Evolutionary conservation across 371 early-diverging fungal genomes (phyloP).

Genomic region (Fennellomyces sp.): DNA sequence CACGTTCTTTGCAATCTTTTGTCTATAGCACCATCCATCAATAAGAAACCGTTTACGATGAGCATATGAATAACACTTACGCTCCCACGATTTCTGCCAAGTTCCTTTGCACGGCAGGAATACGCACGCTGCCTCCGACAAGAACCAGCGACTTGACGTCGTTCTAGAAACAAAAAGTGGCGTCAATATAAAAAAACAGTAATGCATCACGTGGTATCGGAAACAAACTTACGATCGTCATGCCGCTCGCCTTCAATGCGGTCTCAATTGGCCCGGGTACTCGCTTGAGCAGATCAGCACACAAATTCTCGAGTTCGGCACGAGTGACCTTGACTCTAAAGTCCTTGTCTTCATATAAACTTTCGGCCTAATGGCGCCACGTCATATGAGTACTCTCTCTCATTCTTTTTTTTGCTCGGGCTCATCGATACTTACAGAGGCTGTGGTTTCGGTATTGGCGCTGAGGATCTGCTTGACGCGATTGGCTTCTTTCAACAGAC

Average conservation of each 20-base stretch:
- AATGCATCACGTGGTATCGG: not conserved
- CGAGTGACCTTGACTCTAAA: slow-evolving; percentile 82
- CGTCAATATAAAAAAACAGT: not conserved
- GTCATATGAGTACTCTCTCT: no score
- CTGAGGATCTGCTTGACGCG: slow-evolving; percentile 95
- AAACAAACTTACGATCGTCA: slow-evolving; percentile 60
- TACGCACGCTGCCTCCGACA: slow-evolving; percentile 94
- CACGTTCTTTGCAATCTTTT: slow-evolving; percentile 90
- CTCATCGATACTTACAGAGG: slow-evolving; percentile 76
- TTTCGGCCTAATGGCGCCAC: slow-evolving; percentile 67
- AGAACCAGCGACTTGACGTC: slow-evolving; percentile 87
- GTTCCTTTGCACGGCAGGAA: slow-evolving; percentile 81
- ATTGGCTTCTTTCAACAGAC: slow-evolving; percentile 89
- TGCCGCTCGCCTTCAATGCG: slow-evolving; percentile 68
- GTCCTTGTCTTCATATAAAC: slow-evolving; percentile 85
- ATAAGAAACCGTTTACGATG: not conserved
- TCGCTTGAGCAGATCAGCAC: slow-evolving; percentile 71
- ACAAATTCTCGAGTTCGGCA: slow-evolving; percentile 70
- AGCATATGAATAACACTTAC: slow-evolving; percentile 54
- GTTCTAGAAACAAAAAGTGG: slow-evolving; percentile 29
- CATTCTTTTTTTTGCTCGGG: no score
- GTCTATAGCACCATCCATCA: slow-evolving; percentile 30
- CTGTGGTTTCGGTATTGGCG: slow-evolving; percentile 86
- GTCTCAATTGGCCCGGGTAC: slow-evolving; percentile 73
- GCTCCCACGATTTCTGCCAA: slow-evolving; percentile 77